A percentile compares a stretch with the other conserved stretches of the same genome.
These are phyloP conservation scores for Paramyrothecium roridum DNA, from an alignment of 2,329 filamentous ascomycete species.

Conservation along the genomic window DNA sequence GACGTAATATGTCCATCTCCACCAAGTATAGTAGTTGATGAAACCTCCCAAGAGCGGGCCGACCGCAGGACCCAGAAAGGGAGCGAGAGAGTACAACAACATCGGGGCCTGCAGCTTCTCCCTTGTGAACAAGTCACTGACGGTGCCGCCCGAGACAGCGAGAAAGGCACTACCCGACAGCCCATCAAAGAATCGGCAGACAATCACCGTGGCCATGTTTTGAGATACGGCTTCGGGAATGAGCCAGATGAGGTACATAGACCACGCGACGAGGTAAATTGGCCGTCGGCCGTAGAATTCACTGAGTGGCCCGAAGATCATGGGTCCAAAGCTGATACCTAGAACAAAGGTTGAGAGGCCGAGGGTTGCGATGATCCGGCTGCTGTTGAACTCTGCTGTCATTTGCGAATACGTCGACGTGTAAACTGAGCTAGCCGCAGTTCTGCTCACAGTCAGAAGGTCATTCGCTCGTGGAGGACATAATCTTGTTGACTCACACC, in stretches of 20 bases:
- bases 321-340: constrained; percentile 57
- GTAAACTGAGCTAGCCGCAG: constrained; percentile 78
- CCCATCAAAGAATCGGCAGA: constrained; percentile 71
- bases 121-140: constrained; percentile 9
- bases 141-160: constrained; percentile 14
- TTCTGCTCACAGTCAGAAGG: constrained; percentile 41
- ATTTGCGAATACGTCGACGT: constrained; percentile 14
- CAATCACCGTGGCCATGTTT: constrained; percentile 72
- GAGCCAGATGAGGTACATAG: constrained; percentile 70
- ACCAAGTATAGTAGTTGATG: constrained; percentile 11
- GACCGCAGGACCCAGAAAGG: constrained; percentile 13
- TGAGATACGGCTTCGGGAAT: constrained; percentile 73
- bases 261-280: constrained; percentile 71
- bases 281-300: constrained; percentile 76
- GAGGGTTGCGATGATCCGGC: constrained; percentile 5
- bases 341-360: constrained; percentile 15
- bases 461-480: background rate
- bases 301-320: constrained; percentile 56
- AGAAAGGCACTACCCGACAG: constrained; percentile 11
- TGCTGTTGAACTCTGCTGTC: constrained; percentile 9
- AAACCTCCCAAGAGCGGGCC: constrained; percentile 14
- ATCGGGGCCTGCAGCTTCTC: constrained; percentile 15
- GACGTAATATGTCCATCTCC: constrained; percentile 18
- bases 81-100: constrained; percentile 13
- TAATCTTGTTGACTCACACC: constrained; percentile 53